Evolutionary conservation across 2,329 filamentous ascomycete species (phyloP).

Genomic region (Seiridium unicorne): DNA sequence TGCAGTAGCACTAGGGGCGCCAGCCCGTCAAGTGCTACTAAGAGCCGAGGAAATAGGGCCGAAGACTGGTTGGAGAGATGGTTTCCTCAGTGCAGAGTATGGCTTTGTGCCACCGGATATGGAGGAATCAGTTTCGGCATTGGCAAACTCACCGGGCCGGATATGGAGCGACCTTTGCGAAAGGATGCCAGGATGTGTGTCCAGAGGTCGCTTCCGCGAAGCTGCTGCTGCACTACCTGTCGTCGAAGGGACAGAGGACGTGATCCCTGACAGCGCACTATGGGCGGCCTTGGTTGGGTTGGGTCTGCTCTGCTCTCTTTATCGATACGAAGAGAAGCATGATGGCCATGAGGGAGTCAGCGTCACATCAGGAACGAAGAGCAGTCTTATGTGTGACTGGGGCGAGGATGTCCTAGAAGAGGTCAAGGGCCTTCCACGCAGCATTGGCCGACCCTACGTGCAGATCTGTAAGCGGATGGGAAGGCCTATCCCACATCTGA

Average conservation of each 20-base stretch:
- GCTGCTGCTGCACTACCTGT: conserved; percentile 46
- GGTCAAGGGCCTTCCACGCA: conserved; percentile 44
- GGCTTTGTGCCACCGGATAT: conserved; percentile 52
- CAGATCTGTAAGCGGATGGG: conserved; percentile 51
- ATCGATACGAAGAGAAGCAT: conserved; percentile 50
- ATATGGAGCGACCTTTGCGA: conserved; percentile 55
- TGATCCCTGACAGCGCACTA: conserved; percentile 49
- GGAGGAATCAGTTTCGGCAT: conserved; percentile 44
- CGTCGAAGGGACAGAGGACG: conserved; percentile 45
- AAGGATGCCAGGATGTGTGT: conserved; percentile 50
- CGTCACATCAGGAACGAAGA: conserved; percentile 23
- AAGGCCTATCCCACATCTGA: conserved; percentile 49
- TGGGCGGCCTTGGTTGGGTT: conserved; percentile 53
- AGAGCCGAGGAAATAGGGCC: conserved; percentile 52
- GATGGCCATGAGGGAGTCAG: conserved; percentile 50
- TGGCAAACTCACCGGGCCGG: conserved; percentile 46
- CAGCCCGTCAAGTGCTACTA: conserved; percentile 52
- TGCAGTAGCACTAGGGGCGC: conserved; percentile 51
- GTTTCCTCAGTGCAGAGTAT: conserved; percentile 48
- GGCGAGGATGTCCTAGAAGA: conserved; percentile 51
- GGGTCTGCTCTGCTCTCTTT: conserved; percentile 53
- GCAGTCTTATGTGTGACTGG: conserved; percentile 45
- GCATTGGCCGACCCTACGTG: conserved; percentile 48
- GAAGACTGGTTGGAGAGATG: conserved; percentile 50
- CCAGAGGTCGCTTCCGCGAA: conserved; percentile 48